Conservation (phyloP, 805 yeast genomes). For the Ogataea kodamae region DNA sequence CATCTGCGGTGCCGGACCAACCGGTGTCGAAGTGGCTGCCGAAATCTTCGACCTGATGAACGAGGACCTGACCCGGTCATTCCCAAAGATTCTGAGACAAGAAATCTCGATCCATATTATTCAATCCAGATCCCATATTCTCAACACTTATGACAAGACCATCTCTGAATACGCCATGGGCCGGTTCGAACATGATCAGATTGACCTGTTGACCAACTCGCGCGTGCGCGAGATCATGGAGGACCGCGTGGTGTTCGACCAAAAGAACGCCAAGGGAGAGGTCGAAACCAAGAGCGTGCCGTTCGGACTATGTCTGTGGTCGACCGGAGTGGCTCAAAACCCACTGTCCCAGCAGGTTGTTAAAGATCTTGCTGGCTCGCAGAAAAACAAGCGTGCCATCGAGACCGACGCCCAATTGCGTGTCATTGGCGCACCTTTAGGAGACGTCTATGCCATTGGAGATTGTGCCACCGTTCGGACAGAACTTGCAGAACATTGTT, state of each 20-base stretch:
- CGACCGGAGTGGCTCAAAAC: constrained; percentile 69
- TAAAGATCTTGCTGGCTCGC: constrained; percentile 42
- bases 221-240: constrained; percentile 57
- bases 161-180: constrained; percentile 63
- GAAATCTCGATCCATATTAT: constrained; percentile 64
- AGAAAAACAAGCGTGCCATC: constrained; percentile 64
- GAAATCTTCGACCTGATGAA: constrained; percentile 64
- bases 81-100: constrained; percentile 59
- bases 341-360: constrained; percentile 58
- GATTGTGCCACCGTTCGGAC: constrained; percentile 68
- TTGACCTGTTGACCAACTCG: constrained; percentile 61
- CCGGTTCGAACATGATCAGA: constrained; percentile 58
- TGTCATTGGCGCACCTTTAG: constrained; percentile 63
- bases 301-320: constrained; percentile 70
- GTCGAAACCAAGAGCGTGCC: constrained; percentile 47
- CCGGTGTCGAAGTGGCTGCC: constrained; percentile 73
- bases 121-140: constrained; percentile 63
- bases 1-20: constrained; percentile 74
- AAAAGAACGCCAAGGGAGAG: constrained; percentile 42
- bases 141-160: constrained; percentile 65
- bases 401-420: constrained; percentile 73
- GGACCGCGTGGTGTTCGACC: constrained; percentile 56
- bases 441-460: constrained; percentile 69
- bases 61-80: constrained; percentile 55
- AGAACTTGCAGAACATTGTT: constrained; percentile 53